Base-by-base conservation (phyloP, 257 asterid genomes). In the Fraxinus americana region DNA sequence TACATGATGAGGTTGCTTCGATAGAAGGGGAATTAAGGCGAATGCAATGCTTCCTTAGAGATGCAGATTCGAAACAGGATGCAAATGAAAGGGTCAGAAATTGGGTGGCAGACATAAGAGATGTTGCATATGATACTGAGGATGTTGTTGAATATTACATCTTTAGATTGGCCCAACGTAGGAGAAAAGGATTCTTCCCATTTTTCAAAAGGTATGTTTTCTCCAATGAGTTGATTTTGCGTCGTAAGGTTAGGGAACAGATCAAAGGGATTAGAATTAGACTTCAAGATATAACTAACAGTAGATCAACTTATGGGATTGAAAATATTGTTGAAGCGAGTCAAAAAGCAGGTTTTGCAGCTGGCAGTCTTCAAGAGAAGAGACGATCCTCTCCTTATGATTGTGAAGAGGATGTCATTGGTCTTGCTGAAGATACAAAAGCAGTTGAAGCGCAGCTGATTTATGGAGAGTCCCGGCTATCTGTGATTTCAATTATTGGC, bases 261-360 rank as follows among this genome's bases (percentile, higher is more conserved):
- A 21, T 69, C 13, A 34, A 50, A 68, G 9, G 75, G 38, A 67
- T 76, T 29, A 52, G 35, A 30, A 8, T 0, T 34, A 77, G 59
- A 32, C 32, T 68, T 34, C 69, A 50, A 23, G 75, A 34, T 17
- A 68, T 68, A 17, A 34, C 68, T 77, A 23, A 32, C 7, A 77
- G 75, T 57, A 76, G 59, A 76, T 76, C 80, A 2, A 67, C 74
- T 48, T 76, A 76, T 45, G 80, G 80, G 25, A 76, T 76, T 67
- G 74, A 52, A 19, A 76, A 76, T 67, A 30, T 76, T 11, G 54
- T 30, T 7, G 70, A 29, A 48, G 59, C 21, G 27, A 77, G 29
- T 17, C 70, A 68, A 34, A 30, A 38, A 34, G 3, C 70, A 17
- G 57, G 34, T 57, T 45, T 43, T 61, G 72, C 79, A 66, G 68